Conservation (phyloP, 495 filamentous ascomycete species). For the Hypoxylon intermedium region DNA sequence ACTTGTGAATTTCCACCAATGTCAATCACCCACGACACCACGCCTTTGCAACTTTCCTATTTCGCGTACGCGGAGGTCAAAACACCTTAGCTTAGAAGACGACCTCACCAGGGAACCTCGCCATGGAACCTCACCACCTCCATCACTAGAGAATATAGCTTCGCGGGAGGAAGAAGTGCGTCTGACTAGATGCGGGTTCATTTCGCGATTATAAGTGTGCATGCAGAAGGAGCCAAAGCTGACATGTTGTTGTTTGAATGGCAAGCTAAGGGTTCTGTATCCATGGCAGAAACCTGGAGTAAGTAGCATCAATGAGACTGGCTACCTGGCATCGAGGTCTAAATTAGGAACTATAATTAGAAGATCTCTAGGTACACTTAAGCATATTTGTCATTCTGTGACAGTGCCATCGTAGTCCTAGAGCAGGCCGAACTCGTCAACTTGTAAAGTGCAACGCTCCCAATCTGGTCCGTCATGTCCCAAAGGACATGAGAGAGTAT, state of each 20-base stretch:
- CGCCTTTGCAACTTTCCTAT: not conserved
- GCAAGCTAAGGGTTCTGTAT: not conserved
- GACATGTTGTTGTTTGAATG: not conserved
- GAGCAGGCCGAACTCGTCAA: conserved; percentile 8
- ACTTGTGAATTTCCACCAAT: too few relatives aligned
- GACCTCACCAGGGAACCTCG: too few relatives aligned
- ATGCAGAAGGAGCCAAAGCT: not conserved
- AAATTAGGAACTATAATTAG: not conserved
- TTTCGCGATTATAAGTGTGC: conserved; percentile 2
- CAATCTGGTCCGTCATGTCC: conserved; percentile 16
- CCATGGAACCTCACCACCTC: too few relatives aligned
- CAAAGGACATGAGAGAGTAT: conserved; percentile 14
- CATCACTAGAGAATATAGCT: too few relatives aligned
- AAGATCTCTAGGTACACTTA: not conserved
- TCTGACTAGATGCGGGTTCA: not conserved
- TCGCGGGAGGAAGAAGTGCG: not conserved
- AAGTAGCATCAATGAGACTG: not conserved
- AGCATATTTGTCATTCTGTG: not conserved
- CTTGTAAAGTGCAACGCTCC: conserved; percentile 4
- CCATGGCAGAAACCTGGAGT: not conserved
- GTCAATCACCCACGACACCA: not conserved
- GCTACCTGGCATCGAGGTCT: not conserved
- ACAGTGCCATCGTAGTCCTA: not conserved
- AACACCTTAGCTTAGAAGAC: too few relatives aligned
- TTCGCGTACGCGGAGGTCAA: not conserved